Percentiles rank a stretch among this genome's conserved stretches.
Conservation (phyloP, 345 rosid species). For the Citrus australasica region DNA sequence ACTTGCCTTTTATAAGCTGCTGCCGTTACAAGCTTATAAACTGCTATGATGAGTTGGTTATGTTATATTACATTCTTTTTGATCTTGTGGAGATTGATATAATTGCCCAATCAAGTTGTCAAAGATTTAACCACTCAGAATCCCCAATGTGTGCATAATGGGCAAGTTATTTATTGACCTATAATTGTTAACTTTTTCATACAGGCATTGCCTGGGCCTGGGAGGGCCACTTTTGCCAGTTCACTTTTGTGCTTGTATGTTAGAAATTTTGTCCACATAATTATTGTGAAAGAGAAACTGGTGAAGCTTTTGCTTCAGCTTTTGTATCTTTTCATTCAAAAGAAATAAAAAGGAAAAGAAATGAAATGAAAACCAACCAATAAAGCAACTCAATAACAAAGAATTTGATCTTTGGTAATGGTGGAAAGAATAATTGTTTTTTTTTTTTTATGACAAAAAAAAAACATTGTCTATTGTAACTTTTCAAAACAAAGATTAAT, state of each 20-base stretch:
- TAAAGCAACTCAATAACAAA: background rate
- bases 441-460: too few species aligned
- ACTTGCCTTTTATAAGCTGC: background rate
- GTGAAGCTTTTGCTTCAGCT: background rate
- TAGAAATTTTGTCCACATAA: background rate
- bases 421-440: too few species aligned
- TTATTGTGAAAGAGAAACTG: background rate
- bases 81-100: background rate
- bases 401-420: background rate
- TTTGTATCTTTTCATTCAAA: background rate
- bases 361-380: background rate
- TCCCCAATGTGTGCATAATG: background rate
- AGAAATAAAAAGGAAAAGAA: background rate
- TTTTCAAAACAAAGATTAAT: too few species aligned
- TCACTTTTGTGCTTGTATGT: background rate
- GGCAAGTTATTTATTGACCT: background rate
- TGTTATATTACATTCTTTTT: background rate
- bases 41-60: background rate
- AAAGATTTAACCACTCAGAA: too few species aligned
- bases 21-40: too few species aligned
- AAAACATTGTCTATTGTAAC: too few species aligned
- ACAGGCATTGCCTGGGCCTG: background rate
- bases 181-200: conserved; percentile 10
- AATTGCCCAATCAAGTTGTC: background rate
- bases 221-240: background rate